A percentile compares a stretch with the other conserved stretches of the same genome.
phyloP scores from a whole-genome alignment of 2,329 filamentous ascomycete species.

The Monilinia fructicola region DNA sequence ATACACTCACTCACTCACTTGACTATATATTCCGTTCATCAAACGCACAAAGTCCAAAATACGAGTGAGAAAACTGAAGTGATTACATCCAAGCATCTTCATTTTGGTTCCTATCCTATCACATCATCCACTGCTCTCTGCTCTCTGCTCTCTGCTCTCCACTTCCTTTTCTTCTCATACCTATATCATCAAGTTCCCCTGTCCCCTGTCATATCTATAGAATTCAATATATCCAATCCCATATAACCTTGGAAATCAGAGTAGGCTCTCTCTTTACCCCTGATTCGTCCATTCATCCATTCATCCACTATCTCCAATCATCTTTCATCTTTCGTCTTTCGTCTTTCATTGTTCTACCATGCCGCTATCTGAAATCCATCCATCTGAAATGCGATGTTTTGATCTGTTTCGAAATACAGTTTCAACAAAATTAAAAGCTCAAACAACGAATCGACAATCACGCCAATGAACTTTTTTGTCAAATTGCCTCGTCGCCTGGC shows the following conservation, averaged over 20 bases:
- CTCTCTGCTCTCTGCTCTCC: background rate
- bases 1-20: too few relatives aligned
- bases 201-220: background rate
- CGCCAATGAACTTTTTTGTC: slow-evolving; percentile 4
- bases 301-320: background rate
- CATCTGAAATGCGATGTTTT: background rate
- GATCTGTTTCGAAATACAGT: slow-evolving; percentile 6
- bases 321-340: background rate
- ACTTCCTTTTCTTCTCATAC: background rate
- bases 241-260: background rate
- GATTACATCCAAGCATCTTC: background rate
- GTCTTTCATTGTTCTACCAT: slow-evolving; percentile 7
- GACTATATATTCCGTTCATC: background rate
- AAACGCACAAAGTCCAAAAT: background rate
- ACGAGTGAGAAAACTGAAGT: background rate
- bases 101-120: background rate
- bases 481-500: background rate
- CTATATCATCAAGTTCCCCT: background rate
- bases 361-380: background rate
- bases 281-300: background rate
- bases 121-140: background rate
- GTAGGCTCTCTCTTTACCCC: background rate
- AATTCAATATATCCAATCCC: background rate
- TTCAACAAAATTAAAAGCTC: background rate
- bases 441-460: background rate